Base-by-base conservation (phyloP, 176 grass and related monocot genomes). In the Saccharum officinarum region DNA sequence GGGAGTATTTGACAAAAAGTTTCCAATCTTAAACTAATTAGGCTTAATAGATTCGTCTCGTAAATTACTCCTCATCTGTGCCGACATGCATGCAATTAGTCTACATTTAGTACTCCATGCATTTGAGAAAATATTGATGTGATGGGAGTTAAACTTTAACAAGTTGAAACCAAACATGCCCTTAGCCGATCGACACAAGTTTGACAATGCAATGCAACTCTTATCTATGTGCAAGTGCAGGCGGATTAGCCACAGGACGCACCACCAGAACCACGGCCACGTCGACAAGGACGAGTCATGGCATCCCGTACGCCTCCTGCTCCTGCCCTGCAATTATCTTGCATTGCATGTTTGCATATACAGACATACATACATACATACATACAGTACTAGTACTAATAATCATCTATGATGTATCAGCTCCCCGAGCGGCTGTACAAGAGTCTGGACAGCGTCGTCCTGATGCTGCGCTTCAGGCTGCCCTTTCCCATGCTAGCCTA, bases 181-280 rank as follows among this genome's bases (percentile, higher is more conserved):
- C n/a, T n/a, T 54, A 14, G 18, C 5, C 17, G 18, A 55, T 54
- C 50, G 1, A 54, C 18, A 22, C 22, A 59, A 59, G 18, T 57
- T 57, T 57, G 18, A 57, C 52, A 55, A 54, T 50, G 47, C 49
- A 18, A 54, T 54, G 28, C 28, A 28, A 28, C 28, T 28, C 28
- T 28, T 28, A 28, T 28, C 28, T 28, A 28, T 28, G 14, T 57
- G 54, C 54, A 57, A 60, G n/a, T 61, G 59, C 59, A 97, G 95
- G 95, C 91, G 95, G 89, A 97, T 97, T 82, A 97, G 95, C 85
- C 95, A 97, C 72, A 95, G 92, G 87, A 95, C 95, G 22, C 95
- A 97, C 67, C 95, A 97, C 77, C 95, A 97, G 88, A 90, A 97
- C 82, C 95, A 97, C 22, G 95, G 95, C 41, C 95, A 97, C 60